A percentile compares a stretch with the other conserved stretches of the same genome.
phyloP scores from a whole-genome alignment of 139 green algal species.

The Coccomyxa sp. region DNA sequence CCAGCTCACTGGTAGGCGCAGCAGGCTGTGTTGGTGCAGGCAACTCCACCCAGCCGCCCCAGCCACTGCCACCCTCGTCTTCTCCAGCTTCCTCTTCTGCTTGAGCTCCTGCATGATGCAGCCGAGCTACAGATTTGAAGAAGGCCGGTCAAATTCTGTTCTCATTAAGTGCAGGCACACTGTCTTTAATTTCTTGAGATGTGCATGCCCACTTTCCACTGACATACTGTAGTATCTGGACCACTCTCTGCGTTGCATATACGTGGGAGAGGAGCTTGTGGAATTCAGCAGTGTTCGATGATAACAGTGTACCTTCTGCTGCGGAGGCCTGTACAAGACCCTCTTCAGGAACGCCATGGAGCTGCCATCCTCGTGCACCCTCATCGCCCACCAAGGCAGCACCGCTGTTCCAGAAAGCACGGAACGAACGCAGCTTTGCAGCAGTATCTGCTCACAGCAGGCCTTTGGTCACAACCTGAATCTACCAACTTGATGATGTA shows the following conservation, averaged over 20 bases:
- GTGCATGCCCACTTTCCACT: not conserved
- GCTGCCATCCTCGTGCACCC: conserved; percentile 45
- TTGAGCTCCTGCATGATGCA: not conserved
- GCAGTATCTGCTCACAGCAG: conserved; percentile 7
- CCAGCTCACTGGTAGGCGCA: not conserved
- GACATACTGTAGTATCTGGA: not conserved
- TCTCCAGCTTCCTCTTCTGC: conserved; percentile 1
- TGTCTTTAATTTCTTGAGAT: too few relatives aligned
- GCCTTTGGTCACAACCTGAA: too few relatives aligned
- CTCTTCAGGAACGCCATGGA: too few relatives aligned
- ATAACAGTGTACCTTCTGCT: too few relatives aligned
- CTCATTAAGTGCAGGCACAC: not conserved
- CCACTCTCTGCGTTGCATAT: not conserved
- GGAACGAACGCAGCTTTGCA: conserved; percentile 57
- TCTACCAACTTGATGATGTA: too few relatives aligned
- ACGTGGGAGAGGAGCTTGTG: not conserved
- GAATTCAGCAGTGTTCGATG: too few relatives aligned
- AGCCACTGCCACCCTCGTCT: conserved; percentile 6
- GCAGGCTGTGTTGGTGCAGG: not conserved
- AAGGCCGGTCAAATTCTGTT: not conserved
- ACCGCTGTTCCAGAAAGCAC: conserved; percentile 62
- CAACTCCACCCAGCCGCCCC: conserved; percentile 8
- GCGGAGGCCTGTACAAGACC: too few relatives aligned
- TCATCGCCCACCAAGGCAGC: conserved; percentile 51
- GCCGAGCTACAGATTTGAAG: not conserved